Evolutionary conservation across 2,329 filamentous ascomycete genomes (phyloP), one percentile per base, ranked within the genome.

Genomic region (Diplodia scrobiculata): DNA sequence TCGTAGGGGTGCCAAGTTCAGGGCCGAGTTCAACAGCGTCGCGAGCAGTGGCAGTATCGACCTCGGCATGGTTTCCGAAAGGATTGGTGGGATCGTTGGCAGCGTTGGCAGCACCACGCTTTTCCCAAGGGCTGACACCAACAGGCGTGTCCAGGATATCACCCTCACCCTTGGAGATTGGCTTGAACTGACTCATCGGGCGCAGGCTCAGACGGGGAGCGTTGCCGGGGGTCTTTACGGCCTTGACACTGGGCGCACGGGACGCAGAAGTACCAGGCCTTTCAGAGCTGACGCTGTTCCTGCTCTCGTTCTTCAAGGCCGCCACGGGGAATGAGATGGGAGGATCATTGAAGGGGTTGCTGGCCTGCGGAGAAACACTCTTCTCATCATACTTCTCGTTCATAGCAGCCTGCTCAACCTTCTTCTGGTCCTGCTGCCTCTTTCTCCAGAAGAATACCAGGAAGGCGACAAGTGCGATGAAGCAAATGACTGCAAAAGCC

Each of bases 191-290:
- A 48, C 91, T 94, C 58, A 95, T 86, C 2, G 92, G 92, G 59
- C 92, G 89, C 64, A 97, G 83, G 73, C 91, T 96, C 68, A 97
- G 84, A 68, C 89, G 89, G n/a, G 92, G 92, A 52, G 92, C 88
- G 38, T 81, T 84, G 34, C 83, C 81, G 69, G 76, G 79, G 68
- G 80, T 84, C 70, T 76, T 80, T 65, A 79, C 77, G 64, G 80
- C 79, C 47, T 74, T 70, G 55, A 78, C 71, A 70, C 78, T 79
- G 29, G 80, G 76, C 21, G 48, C 19, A 47, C 63, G 34, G 53
- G 59, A 45, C n/a, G 50, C 55, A 25, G 68, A 13, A 32, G 41
- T 48, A 11, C 17, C 32, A 27, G 45, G 52, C 17, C 50, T 45
- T 45, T 27, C 41, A 17, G 52, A 41, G 45, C 47, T 54, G 25